A percentile compares a stretch with the other conserved stretches of the same genome.
Evolutionary conservation across 2,329 filamentous ascomycete genomes (phyloP).

Genomic region (Dryadomyces quercus-mongolicae): DNA sequence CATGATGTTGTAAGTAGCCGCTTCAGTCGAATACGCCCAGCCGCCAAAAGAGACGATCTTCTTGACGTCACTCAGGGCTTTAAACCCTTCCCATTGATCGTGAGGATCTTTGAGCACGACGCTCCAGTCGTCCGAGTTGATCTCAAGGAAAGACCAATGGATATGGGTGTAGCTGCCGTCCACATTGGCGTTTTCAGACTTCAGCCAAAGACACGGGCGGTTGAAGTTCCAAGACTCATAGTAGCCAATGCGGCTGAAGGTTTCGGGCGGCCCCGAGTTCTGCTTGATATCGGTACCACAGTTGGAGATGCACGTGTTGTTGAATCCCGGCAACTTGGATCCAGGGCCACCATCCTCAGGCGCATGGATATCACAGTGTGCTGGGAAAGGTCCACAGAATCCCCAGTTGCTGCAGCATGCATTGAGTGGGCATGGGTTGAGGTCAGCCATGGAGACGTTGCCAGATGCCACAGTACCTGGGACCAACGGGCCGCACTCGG

Average conservation of each 20-base stretch:
- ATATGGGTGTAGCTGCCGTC: conserved; percentile 15
- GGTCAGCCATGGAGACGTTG: conserved; percentile 7
- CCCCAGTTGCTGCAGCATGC: conserved; percentile 9
- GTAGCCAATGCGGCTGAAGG: conserved; percentile 17
- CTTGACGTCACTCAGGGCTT: conserved; percentile 19
- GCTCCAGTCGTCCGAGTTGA: conserved; percentile 13
- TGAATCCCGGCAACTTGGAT: neutral
- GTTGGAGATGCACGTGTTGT: conserved; percentile 26
- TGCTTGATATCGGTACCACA: conserved; percentile 22
- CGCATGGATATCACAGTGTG: neutral
- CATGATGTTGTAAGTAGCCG: conserved; percentile 22
- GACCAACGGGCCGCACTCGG: conserved; percentile 22
- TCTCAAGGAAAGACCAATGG: conserved; percentile 19
- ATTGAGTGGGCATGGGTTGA: conserved; percentile 18
- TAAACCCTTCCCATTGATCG: conserved; percentile 13
- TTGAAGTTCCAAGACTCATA: conserved; percentile 21
- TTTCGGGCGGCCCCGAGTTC: too few relatives aligned
- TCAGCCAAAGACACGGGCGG: conserved; percentile 17
- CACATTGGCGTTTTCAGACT: conserved; percentile 11
- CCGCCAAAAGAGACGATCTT: conserved; percentile 29
- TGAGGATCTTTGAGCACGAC: conserved; percentile 14
- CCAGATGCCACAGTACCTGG: conserved; percentile 15
- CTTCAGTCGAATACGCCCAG: conserved; percentile 27
- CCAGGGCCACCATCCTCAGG: conserved; percentile 19
- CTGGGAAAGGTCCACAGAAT: neutral